phyloP scores from a whole-genome alignment of 2,329 filamentous ascomycete genomes.

The Colletotrichum navitas region DNA sequence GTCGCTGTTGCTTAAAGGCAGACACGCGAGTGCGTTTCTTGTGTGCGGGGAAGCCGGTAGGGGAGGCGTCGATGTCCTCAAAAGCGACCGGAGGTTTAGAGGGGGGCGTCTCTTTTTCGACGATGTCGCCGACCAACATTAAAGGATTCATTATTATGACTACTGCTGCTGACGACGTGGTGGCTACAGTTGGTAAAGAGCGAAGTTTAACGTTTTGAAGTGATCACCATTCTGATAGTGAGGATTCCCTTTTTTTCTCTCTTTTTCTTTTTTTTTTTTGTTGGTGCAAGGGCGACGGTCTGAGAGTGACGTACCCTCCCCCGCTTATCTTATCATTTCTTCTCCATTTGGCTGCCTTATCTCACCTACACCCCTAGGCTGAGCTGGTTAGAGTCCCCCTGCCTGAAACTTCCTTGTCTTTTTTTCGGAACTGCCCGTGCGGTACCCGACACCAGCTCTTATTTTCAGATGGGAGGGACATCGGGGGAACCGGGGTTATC shows the following conservation, averaged over 20 bases:
- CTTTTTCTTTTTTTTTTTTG: background rate
- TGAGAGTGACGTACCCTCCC: constrained; percentile 20
- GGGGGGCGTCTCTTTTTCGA: constrained; percentile 75
- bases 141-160: constrained; percentile 50
- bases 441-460: constrained; percentile 34
- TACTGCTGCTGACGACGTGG: background rate
- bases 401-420: constrained; percentile 25
- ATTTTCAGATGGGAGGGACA: constrained; percentile 30
- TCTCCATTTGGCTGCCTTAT: constrained; percentile 21
- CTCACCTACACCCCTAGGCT: constrained; percentile 24
- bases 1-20: constrained; percentile 81
- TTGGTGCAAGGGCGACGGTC: background rate
- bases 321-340: background rate
- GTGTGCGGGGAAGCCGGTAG: constrained; percentile 88
- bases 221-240: background rate
- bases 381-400: constrained; percentile 14
- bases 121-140: constrained; percentile 80
- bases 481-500: constrained; percentile 16
- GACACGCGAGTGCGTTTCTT: constrained; percentile 81
- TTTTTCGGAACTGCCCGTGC: constrained; percentile 37
- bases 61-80: constrained; percentile 67
- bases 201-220: background rate
- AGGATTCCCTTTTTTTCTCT: constrained; percentile 6
- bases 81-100: constrained; percentile 71
- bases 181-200: background rate